These are phyloP conservation scores for Excoecaria cochinchinensis DNA, from an alignment of 345 rosid genomes.

Conservation along the genomic window DNA sequence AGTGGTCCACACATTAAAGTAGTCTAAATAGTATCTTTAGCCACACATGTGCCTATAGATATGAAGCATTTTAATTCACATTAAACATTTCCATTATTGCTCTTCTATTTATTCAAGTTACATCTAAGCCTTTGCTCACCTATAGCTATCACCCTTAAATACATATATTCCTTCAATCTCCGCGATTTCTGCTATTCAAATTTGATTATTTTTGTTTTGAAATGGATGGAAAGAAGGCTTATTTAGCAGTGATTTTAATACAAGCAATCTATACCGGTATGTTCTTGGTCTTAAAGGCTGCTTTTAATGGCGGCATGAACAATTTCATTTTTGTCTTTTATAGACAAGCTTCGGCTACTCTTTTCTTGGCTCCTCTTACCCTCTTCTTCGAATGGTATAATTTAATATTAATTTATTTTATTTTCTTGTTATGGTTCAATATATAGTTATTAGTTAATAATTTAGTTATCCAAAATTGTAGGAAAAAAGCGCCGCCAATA, in stretches of 20 bases:
- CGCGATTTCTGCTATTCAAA: no score
- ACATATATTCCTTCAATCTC: no score
- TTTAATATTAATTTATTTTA: not conserved
- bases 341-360: conserved; percentile 75
- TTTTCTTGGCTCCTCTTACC: conserved; percentile 72
- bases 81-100: no score
- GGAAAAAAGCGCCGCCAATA: conserved; percentile 74
- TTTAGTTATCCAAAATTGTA: conserved; percentile 38
- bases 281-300: conserved; percentile 94
- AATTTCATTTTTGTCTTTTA: conserved; percentile 78
- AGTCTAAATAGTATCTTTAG: no score
- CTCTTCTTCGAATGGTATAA: conserved; percentile 66
- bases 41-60: no score
- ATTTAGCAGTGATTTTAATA: conserved; percentile 45
- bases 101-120: no score
- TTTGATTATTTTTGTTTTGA: no score
- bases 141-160: no score
- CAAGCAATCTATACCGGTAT: conserved; percentile 78
- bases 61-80: no score
- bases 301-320: conserved; percentile 84
- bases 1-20: no score
- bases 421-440: conserved; percentile 32
- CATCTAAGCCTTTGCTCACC: no score
- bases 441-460: conserved; percentile 43
- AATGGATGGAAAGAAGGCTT: conserved; percentile 61